Base-by-base conservation (phyloP, 2,329 filamentous ascomycete genomes). In the Sphaceloma murrayae region DNA sequence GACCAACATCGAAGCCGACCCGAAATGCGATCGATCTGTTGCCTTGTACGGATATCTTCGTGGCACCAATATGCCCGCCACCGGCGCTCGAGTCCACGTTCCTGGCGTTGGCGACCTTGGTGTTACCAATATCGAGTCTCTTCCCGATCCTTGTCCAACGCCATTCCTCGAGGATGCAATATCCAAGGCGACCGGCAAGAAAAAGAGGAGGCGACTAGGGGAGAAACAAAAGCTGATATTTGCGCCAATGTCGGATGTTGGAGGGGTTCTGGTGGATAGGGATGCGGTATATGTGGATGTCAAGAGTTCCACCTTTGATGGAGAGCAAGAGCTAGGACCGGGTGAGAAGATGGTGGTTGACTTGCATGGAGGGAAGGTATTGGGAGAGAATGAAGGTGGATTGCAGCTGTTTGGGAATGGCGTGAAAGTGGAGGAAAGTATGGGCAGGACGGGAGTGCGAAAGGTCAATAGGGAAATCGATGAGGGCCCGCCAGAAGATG, bases 191-290 rank as follows among this genome's bases (percentile, higher is more conserved):
- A 80, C 80, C 0, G 89, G 89, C 2, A 94, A 94, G 62, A 80
- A 80, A 24, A 81, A 80, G 30, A 73, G 87, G 51, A 78, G 81
- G 56, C 75, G 88, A 46, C 67, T 98, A 10, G 91, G 93, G 22
- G 91, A 98, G 59, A 98, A 96, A 65, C 89, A 98, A 59, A 95
- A 95, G 67, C 78, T 93, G 54, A 68, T 98, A 4, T 93, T 95
- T 63, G 93, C 91, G 2, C 93, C 91, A 24, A 96, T 98, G 89
- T 94, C 88, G 18, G 91, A 98, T 64, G 87, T 94, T 24, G 93
- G 88, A 52, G 91, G 91, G 56, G 77, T 98, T 9, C 80, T 96
- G 59, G 89, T 98, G 42, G 91, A 98, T 53, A 94, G 94, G 49
- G 91, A 98, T 64, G 88, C 89, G 5, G 88, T 98, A 27, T 98